These are phyloP conservation scores for Leucogyrophana mollusca DNA, from an alignment of 768 basidiomycete genomes.

Conservation along the genomic window DNA sequence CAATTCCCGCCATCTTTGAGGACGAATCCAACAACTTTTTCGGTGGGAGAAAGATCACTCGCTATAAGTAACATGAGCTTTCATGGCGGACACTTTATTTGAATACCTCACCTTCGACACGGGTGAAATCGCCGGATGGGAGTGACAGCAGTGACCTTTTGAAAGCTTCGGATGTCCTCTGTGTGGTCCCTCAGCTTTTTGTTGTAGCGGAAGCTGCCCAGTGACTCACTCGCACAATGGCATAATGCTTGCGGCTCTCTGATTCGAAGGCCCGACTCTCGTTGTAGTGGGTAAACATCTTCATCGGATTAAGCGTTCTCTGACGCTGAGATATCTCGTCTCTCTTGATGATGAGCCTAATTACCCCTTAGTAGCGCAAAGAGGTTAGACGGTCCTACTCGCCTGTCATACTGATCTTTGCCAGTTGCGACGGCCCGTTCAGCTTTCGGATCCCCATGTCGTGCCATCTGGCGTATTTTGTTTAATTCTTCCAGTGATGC, in stretches of 20 bases:
- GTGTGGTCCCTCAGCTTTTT: background rate
- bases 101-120: background rate
- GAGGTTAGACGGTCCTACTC: background rate
- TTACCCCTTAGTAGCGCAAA: background rate
- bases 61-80: background rate
- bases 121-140: slow-evolving; percentile 2
- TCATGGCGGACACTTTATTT: background rate
- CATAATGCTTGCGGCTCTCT: slow-evolving; percentile 4
- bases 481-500: slow-evolving; percentile 10
- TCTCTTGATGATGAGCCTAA: background rate
- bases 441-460: background rate
- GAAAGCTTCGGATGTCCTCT: slow-evolving; percentile 11
- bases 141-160: slow-evolving; percentile 7
- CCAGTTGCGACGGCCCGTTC: background rate
- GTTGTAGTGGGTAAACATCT: slow-evolving; percentile 3
- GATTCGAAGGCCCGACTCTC: slow-evolving; percentile 3
- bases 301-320: slow-evolving; percentile 7
- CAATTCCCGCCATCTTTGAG: no score
- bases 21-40: no score
- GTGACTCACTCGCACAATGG: slow-evolving; percentile 5
- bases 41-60: no score
- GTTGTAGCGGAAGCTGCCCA: background rate
- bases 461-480: slow-evolving; percentile 1
- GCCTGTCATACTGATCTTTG: slow-evolving; percentile 5
- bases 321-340: background rate